Percentiles rank a stretch among this genome's conserved stretches.
Evolutionary conservation across 2,329 filamentous ascomycete genomes (phyloP).

Genomic region (Lecanosticta acicola): DNA sequence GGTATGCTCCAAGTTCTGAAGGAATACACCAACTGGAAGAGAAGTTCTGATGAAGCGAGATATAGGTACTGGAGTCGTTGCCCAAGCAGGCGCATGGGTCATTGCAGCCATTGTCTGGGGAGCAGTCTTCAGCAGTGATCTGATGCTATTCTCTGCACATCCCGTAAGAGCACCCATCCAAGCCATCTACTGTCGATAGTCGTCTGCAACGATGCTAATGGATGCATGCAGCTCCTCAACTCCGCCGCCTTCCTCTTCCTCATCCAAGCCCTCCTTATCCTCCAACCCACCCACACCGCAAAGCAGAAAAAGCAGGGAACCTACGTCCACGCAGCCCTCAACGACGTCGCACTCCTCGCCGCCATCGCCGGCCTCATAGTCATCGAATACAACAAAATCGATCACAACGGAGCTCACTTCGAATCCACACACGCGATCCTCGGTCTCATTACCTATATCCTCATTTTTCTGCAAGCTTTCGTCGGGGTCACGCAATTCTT

Average conservation of each 20-base stretch:
- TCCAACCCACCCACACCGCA: conserved; percentile 79
- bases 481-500: conserved; percentile 82
- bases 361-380: conserved; percentile 61
- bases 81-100: conserved; percentile 72
- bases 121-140: conserved; percentile 60
- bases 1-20: conserved; percentile 50
- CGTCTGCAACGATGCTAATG: neutral
- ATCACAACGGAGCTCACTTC: conserved; percentile 64
- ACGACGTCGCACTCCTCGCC: conserved; percentile 57
- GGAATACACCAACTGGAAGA: neutral
- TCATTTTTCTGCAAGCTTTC: conserved; percentile 66
- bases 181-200: neutral
- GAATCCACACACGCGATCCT: conserved; percentile 75
- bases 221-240: conserved; percentile 31
- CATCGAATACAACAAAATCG: conserved; percentile 80
- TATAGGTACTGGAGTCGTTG: conserved; percentile 72
- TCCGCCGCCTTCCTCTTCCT: conserved; percentile 64
- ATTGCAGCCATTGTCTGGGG: conserved; percentile 73
- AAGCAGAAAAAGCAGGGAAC: conserved; percentile 64
- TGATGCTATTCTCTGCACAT: conserved; percentile 84
- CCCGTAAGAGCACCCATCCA: conserved; percentile 55
- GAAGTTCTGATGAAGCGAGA: conserved; percentile 7
- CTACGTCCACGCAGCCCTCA: conserved; percentile 63
- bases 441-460: conserved; percentile 67
- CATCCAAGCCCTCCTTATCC: conserved; percentile 71